Evolutionary conservation across 2,329 filamentous ascomycete species (phyloP), one percentile per base, ranked within the genome.

Genomic region (Curvularia sp.): DNA sequence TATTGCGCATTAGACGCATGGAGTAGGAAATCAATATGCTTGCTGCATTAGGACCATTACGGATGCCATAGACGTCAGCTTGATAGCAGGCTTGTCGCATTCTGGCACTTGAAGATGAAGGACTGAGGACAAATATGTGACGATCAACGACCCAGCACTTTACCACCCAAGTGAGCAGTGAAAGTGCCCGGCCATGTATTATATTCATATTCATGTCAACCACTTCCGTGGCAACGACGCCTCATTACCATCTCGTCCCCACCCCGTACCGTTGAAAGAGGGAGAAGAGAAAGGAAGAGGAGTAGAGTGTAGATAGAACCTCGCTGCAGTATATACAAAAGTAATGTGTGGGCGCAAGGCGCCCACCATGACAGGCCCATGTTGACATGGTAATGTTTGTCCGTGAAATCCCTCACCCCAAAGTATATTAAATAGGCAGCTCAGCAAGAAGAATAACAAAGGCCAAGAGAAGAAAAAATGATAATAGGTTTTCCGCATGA

Each of bases 401-500:
- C 18, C 35, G n/a, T 38, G 7, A 38, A 38, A 22, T 30, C 9
- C 30, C 30, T 12, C 30, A 31, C 39, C 4, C n/a, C 39, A 24
- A 42, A 51, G 53, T 7, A 4, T 7, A 38, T 38, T 38, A 38
- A 38, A 38, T 18, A 4, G 4, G 15, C 35, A 38, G 35, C 35
- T 38, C 35, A 38, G n/a, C 15, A 38, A 38, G 35, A 30, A 33
- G 31, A 49, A 49, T 5, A 24, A 38, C 12, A 38, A 22, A n/a
- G 33, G 9, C 28, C 12, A n/a, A 57, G 44, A 43, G 4, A 28
- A 49, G 50, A 18, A 20, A 49, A 52, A 49, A 35, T 38, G 49
- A 28, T 38, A 44, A 44, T 54, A 46, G 12, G 8, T 9, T 58
- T 31, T 55, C 55, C 49, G 59, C 57, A 61, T 69, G 72, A 74